These are phyloP conservation scores for Xylaria sp. DNA, from an alignment of 2,329 filamentous ascomycete species.

Conservation along the genomic window DNA sequence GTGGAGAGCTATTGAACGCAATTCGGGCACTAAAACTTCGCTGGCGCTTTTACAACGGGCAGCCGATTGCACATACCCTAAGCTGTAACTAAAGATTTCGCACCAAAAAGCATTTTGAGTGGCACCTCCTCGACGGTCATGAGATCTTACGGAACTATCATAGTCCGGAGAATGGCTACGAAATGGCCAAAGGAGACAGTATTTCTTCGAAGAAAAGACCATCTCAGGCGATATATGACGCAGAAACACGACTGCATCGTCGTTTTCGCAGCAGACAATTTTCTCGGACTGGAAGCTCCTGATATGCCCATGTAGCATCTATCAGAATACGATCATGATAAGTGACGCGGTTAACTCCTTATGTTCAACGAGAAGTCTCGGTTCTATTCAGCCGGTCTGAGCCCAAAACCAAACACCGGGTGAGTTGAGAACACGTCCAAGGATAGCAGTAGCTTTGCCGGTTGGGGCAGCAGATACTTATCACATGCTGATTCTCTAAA, in stretches of 20 bases:
- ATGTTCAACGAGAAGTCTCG: too few species aligned
- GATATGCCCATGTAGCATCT: not conserved
- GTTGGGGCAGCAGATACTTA: too few species aligned
- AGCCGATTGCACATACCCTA: conserved; percentile 50
- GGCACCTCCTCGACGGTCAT: conserved; percentile 67
- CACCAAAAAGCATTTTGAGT: conserved; percentile 66
- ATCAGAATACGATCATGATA: too few species aligned
- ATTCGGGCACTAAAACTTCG: too few species aligned
- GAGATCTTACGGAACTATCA: conserved; percentile 64
- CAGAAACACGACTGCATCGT: conserved; percentile 55
- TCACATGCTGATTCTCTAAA: too few species aligned
- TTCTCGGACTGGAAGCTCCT: not conserved
- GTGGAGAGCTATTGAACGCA: too few species aligned
- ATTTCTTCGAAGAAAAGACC: conserved; percentile 65
- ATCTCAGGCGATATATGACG: conserved; percentile 66
- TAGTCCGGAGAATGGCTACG: conserved; percentile 59
- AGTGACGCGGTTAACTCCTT: too few species aligned
- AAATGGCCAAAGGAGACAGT: conserved; percentile 64
- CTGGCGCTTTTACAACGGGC: too few species aligned
- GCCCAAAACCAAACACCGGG: too few species aligned
- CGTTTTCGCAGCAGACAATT: not conserved
- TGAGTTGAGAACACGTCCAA: too few species aligned
- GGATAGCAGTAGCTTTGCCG: too few species aligned
- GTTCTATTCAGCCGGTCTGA: too few species aligned
- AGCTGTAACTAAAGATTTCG: conserved; percentile 62